Conservation (phyloP, 2,329 filamentous ascomycete species). For the Thielaviopsis musarum region DNA sequence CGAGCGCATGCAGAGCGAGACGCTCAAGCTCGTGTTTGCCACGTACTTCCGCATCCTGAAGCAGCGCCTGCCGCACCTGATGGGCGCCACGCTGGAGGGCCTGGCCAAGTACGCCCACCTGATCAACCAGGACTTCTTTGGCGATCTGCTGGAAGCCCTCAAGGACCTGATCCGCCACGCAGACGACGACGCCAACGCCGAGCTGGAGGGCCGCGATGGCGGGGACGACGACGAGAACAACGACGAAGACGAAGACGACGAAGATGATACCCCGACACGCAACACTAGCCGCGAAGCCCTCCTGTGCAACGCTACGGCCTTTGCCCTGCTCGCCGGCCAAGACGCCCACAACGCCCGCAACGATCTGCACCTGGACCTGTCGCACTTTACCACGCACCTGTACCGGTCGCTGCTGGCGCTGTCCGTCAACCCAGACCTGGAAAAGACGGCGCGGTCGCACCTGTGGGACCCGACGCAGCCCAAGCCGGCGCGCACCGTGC, state of each 20-base stretch:
- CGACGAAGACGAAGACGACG: constrained; percentile 29
- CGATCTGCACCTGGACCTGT: constrained; percentile 73
- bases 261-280: constrained; percentile 34
- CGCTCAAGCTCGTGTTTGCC: constrained; percentile 86
- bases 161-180: constrained; percentile 80
- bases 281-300: constrained; percentile 75
- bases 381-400: constrained; percentile 87
- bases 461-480: constrained; percentile 45
- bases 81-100: constrained; percentile 94
- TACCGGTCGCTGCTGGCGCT: constrained; percentile 72
- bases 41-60: constrained; percentile 93
- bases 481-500: constrained; percentile 23
- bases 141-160: constrained; percentile 81
- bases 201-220: constrained; percentile 24
- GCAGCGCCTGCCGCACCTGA: constrained; percentile 60
- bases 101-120: constrained; percentile 86
- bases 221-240: constrained; percentile 26
- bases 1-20: constrained; percentile 88
- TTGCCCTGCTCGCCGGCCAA: constrained; percentile 88
- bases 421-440: constrained; percentile 69
- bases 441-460: constrained; percentile 57
- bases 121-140: constrained; percentile 98
- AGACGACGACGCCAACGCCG: constrained; percentile 30
- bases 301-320: constrained; percentile 89
- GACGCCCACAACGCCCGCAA: constrained; percentile 73